phyloP scores from a whole-genome alignment of 768 basidiomycete genomes.

The Candolleomyces aberdarensis region DNA sequence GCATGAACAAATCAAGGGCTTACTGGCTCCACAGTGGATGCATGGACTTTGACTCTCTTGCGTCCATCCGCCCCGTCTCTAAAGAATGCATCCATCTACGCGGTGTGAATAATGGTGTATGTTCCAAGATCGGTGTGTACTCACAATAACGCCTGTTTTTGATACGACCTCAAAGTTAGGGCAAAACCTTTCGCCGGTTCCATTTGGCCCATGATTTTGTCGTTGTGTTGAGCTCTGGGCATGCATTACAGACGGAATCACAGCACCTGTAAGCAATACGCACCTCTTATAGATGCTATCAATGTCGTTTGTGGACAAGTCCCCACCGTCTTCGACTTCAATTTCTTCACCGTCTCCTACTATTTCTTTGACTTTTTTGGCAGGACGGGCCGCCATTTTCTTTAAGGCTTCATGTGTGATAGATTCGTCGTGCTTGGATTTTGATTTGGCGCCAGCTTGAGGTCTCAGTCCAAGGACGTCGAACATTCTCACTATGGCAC shows the following conservation, averaged over 20 bases:
- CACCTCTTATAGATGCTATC: slow-evolving; percentile 84
- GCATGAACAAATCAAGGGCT: slow-evolving; percentile 20
- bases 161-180: slow-evolving; percentile 77
- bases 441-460: slow-evolving; percentile 39
- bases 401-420: slow-evolving; percentile 39
- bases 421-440: slow-evolving; percentile 30
- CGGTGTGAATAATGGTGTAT: neutral
- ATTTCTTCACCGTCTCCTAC: slow-evolving; percentile 80
- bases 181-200: slow-evolving; percentile 77
- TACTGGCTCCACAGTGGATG: slow-evolving; percentile 96
- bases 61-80: slow-evolving; percentile 72
- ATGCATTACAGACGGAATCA: slow-evolving; percentile 2
- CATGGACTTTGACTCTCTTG: slow-evolving; percentile 68
- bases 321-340: slow-evolving; percentile 81
- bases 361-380: slow-evolving; percentile 58
- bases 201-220: slow-evolving; percentile 74
- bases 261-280: slow-evolving; percentile 9
- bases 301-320: slow-evolving; percentile 76
- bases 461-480: slow-evolving; percentile 71
- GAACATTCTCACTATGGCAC: slow-evolving; percentile 70
- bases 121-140: slow-evolving; percentile 14
- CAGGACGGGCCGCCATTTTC: slow-evolving; percentile 34
- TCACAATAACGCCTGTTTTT: slow-evolving; percentile 86
- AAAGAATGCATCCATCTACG: slow-evolving; percentile 88
- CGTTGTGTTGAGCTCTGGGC: slow-evolving; percentile 78